Conservation (phyloP, 2,329 filamentous ascomycete species). For the Ophiostoma sp. region DNA sequence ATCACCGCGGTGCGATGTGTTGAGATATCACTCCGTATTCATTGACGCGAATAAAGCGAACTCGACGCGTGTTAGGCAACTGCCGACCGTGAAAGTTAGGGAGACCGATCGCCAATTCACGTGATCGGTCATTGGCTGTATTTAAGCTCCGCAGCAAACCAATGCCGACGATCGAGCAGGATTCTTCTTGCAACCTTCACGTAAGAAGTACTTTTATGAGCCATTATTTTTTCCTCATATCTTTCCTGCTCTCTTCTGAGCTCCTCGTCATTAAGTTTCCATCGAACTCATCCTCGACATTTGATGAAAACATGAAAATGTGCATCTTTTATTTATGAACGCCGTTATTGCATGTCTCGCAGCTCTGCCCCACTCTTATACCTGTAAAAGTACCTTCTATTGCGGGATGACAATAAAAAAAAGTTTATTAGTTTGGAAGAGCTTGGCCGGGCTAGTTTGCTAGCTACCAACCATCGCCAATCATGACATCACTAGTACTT, state of each 20-base stretch:
- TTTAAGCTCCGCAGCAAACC: no score
- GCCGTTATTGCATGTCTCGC: neutral
- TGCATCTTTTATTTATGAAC: neutral
- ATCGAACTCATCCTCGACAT: no score
- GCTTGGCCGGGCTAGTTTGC: neutral
- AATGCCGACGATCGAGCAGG: neutral
- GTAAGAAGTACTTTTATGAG: no score
- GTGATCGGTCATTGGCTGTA: no score
- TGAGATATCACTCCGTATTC: no score
- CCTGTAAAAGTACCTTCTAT: neutral
- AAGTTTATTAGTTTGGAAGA: neutral
- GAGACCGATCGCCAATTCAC: neutral
- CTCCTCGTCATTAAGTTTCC: no score
- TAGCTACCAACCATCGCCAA: neutral
- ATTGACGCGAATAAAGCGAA: neutral
- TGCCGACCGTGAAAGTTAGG: neutral
- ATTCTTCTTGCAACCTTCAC: no score
- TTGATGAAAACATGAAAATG: no score
- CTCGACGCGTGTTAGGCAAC: neutral
- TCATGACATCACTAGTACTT: slow-evolving; percentile 12
- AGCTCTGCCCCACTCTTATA: neutral
- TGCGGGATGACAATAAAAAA: neutral
- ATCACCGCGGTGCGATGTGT: neutral
- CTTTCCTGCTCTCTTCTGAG: no score
- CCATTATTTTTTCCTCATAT: no score